Evolutionary conservation across 2,329 filamentous ascomycete genomes (phyloP).

Genomic region (Pseudogymnoascus sp.): DNA sequence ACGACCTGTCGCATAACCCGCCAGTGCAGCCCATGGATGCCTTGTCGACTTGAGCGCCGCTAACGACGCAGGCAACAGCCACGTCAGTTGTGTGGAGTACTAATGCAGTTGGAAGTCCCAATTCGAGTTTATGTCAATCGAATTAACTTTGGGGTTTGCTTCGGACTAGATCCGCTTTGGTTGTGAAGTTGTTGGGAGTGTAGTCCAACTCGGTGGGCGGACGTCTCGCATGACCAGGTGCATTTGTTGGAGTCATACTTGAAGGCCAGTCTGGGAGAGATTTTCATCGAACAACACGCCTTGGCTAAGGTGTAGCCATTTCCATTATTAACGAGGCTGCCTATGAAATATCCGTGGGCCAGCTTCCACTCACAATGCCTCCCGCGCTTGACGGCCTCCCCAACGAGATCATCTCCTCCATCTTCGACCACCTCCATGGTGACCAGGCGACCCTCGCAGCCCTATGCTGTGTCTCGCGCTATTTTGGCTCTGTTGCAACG

Average conservation of each 20-base stretch:
- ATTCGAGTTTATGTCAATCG: background rate
- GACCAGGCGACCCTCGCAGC: background rate
- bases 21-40: background rate
- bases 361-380: background rate
- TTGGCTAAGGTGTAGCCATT: background rate
- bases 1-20: background rate
- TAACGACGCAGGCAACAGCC: background rate
- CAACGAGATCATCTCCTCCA: conserved; percentile 1
- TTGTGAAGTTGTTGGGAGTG: background rate
- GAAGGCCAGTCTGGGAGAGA: background rate
- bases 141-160: background rate
- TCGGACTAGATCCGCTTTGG: background rate
- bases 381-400: background rate
- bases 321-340: background rate
- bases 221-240: background rate
- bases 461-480: background rate
- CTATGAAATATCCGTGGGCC: background rate
- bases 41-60: background rate
- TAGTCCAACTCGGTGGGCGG: background rate
- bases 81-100: background rate
- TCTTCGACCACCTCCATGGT: background rate
- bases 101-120: background rate
- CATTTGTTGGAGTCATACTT: background rate
- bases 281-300: background rate
- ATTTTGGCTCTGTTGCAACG: background rate